Conservation (phyloP, 1,284 basidiomycete species). For the Nidula niveotomentosa region DNA sequence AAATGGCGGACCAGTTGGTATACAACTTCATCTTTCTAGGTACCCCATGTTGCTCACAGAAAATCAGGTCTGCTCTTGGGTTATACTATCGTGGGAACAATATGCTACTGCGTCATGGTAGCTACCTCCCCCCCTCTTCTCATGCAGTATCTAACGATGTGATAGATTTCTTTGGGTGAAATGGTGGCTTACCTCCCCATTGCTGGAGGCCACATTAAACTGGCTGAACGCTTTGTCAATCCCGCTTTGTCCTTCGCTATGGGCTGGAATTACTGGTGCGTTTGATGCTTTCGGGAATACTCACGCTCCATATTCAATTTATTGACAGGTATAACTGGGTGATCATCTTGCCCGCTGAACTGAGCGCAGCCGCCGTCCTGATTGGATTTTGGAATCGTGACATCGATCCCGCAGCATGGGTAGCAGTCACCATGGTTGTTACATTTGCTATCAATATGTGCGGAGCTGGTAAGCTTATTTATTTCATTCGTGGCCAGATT, state of each 20-base stretch:
- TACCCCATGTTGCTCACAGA: not conserved
- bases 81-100: constrained; percentile 57
- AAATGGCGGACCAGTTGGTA: constrained; percentile 57
- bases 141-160: not conserved
- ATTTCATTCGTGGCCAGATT: not conserved
- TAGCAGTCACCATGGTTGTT: constrained; percentile 71
- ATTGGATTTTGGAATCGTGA: constrained; percentile 68
- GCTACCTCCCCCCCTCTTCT: constrained; percentile 3
- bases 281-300: not conserved
- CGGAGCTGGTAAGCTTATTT: constrained; percentile 54
- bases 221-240: constrained; percentile 80
- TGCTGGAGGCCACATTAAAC: constrained; percentile 74
- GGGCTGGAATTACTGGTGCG: constrained; percentile 82
- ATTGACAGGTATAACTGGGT: constrained; percentile 57
- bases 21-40: not conserved
- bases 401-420: constrained; percentile 71
- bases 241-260: constrained; percentile 80
- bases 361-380: constrained; percentile 77
- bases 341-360: constrained; percentile 74
- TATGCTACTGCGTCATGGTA: constrained; percentile 65
- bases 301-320: constrained; percentile 1
- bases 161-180: constrained; percentile 31
- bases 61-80: constrained; percentile 59
- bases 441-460: constrained; percentile 77
- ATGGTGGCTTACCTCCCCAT: constrained; percentile 75